Base-by-base conservation (phyloP, 2,329 filamentous ascomycete genomes). In the Diaporthe amygdali region DNA sequence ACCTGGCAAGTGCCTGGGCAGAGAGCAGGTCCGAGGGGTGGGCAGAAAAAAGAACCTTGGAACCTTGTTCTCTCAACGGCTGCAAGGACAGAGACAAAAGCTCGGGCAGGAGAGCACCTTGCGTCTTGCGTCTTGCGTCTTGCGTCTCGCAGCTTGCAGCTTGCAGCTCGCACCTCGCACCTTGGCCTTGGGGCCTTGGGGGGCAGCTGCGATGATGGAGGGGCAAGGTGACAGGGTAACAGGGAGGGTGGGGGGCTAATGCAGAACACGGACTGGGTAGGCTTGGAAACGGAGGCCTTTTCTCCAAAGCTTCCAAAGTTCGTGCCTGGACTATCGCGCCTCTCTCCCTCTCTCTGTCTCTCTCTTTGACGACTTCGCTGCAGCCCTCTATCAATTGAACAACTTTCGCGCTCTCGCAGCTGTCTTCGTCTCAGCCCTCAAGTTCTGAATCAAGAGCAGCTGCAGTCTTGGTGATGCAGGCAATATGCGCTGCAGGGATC, bases 261-360 rank as follows among this genome's bases (percentile, higher is more conserved):
- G 59, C 59, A 64, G 59, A 64, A 64, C 59, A 64, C 59, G 49
- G 59, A 63, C 39, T 63, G 59, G 59, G 59, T 49, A 30, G 59
- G 30, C n/a, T 64, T 30, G 47, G n/a, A 64, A 64, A 64, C 59
- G 59, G 59, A 64, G 25, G 55, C 14, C 47, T 46, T 34, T 47
- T 47, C 44, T 47, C 39, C 56, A 63, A 30, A 55, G 52, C 52
- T 55, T 37, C 52, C 52, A 37, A 17, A 9, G 32, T 37, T 39
- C 10, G 37, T 7, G 37, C 52, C 52, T 37, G 14, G 34, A 27
- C 25, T n/a, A n/a, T n/a, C n/a, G n/a, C n/a, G n/a, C n/a, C n/a
- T n/a, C n/a, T n/a, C n/a, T 46, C n/a, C 39, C 56, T 10, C 39
- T 15, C 15, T 17, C 30, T 14, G 41, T 14, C 59, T 47, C 12